Evolutionary conservation across 2,329 filamentous ascomycete genomes (phyloP).

Genomic region (Huntiella decipiens): DNA sequence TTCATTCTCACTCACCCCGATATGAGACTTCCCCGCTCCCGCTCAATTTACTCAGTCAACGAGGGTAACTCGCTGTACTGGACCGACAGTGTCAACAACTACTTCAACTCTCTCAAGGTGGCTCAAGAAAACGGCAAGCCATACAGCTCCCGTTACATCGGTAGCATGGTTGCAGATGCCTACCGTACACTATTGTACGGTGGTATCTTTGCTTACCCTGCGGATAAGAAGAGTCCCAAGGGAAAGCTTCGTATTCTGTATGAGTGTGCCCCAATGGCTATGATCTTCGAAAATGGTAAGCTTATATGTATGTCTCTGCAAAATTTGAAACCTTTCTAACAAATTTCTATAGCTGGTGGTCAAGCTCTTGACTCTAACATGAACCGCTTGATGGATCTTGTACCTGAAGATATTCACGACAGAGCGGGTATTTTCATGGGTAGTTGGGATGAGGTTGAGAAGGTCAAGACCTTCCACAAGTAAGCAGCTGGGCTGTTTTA

Average conservation of each 20-base stretch:
- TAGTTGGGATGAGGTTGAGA: constrained; percentile 86
- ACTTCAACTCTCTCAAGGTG: constrained; percentile 77
- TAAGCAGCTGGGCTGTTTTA: neutral
- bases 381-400: constrained; percentile 73
- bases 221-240: constrained; percentile 96
- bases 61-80: constrained; percentile 97
- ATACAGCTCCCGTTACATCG: constrained; percentile 89
- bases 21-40: constrained; percentile 67
- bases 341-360: constrained; percentile 49
- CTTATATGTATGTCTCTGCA: constrained; percentile 11
- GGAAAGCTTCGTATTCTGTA: constrained; percentile 94
- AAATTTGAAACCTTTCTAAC: constrained; percentile 15
- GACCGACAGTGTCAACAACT: constrained; percentile 70
- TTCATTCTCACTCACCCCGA: constrained; percentile 95
- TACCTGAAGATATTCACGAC: constrained; percentile 88
- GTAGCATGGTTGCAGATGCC: constrained; percentile 94
- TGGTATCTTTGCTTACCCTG: constrained; percentile 92
- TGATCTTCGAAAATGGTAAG: constrained; percentile 95
- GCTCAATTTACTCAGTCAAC: constrained; percentile 92
- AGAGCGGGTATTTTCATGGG: constrained; percentile 90
- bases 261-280: constrained; percentile 96
- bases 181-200: constrained; percentile 92
- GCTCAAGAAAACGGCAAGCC: constrained; percentile 61
- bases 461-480: constrained; percentile 72
- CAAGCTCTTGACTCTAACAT: constrained; percentile 83